Base-by-base conservation (phyloP, 208 protist genomes). In the Leptomonas seymouri region DNA sequence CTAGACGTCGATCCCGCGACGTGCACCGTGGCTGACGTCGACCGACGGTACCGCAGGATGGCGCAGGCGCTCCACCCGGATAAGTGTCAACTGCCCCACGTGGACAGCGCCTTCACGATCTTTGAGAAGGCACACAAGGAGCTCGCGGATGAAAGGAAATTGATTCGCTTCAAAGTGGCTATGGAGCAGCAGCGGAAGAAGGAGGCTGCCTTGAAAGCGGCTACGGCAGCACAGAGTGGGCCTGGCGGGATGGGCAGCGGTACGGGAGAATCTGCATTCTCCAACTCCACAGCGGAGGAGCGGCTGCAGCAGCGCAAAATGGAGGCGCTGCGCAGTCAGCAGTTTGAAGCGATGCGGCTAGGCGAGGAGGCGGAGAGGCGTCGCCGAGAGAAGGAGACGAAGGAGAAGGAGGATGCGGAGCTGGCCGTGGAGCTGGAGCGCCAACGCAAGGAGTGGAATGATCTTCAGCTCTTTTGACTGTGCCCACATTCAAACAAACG, bases 61-160 rank as follows among this genome's bases (percentile, higher is more conserved):
- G 93, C 88, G n/a, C 76, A 93, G 67, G 84, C 85, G 7, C 78
- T 97, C 27, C 93, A 97, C 61, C 93, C 93, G 7, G 93, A 97
- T 74, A 97, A 97, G 81, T 97, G 93, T 73, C 77, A 83, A 45
- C 78, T 95, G 31, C 84, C 84, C 8, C 81, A 84, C 45, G 93
- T 89, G 21, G 73, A 78, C 8, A 86, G 86, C 36, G 93, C 89
- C 41, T 97, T 97, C 67, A 85, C 82, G 9, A 65, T 87, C 3
- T 85, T 90, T 42, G 89, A 95, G 62, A 84, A 78, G 56, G 91
- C 91, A n/a, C 85, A 93, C 80, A 86, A 91, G 70, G 78, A 89
- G 57, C 75, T 97, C 36, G 75, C 64, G 27, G 87, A 94, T 28
- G 81, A 84, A 54, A 84, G 70, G 51, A 81, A 85, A 58, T 72